Evolutionary conservation across 306 rosid species (phyloP), one percentile per base, ranked within the genome.

Genomic region (Alnus glutinosa): DNA sequence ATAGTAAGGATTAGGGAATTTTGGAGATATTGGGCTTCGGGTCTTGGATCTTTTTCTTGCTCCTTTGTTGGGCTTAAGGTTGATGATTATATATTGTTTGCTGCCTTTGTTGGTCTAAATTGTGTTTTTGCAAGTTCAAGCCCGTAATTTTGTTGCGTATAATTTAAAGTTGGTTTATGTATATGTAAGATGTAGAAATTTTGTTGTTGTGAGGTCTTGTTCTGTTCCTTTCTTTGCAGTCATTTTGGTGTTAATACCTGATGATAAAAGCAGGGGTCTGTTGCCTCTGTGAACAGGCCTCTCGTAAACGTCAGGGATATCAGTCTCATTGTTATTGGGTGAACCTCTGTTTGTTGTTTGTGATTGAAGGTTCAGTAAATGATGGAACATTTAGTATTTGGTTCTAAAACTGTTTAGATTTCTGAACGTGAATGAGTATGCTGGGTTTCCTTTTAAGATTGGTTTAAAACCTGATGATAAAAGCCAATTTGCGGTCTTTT

Each of bases 351-450:
- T 57, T 13, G 34, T 66, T 48, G 14, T 66, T 36, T 63, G 80
- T 89, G 85, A 73, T 79, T 75, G 58, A 83, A 85, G 93, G 90
- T 89, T 93, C 92, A 88, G 92, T 90, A 73, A 94, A 94, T 70
- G 87, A 81, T 81, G 93, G 75, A 1, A 92, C 89, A 90, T 74
- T 74, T 15, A 1, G 6, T 0, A 70, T 70, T 9, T 34, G 8
- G n/a, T 11, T 9, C 28, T 2, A 44, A 48, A 28, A 30, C 51
- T 7, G 19, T 46, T 23, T 70, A 9, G 32, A 36, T 15, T 39
- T 14, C 32, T 66, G 30, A 58, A 10, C 64, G 4, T 59, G 0
- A 28, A 5, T 59, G 12, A 19, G 37, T 19, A 2, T 1, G 2
- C 5, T 23, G 4, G 66, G 66, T 1, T 0, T 23, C 66, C 9